These are phyloP conservation scores for Mycena pura DNA, from an alignment of 768 basidiomycete species.

Conservation along the genomic window DNA sequence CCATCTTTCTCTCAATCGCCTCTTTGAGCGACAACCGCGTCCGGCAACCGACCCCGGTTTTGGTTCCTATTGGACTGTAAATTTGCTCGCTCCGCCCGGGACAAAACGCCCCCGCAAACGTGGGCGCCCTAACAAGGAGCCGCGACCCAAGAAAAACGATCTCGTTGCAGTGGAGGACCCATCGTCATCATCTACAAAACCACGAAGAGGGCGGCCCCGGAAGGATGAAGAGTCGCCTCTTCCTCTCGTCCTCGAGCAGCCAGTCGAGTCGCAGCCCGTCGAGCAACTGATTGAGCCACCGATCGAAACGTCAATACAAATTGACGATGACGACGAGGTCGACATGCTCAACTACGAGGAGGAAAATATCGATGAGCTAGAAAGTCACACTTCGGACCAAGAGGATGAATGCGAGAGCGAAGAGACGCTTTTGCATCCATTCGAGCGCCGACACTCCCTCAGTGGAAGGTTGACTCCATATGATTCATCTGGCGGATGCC, in stretches of 20 bases:
- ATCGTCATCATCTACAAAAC: slow-evolving; percentile 1
- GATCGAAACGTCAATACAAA: slow-evolving; percentile 26
- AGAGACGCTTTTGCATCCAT: slow-evolving; percentile 61
- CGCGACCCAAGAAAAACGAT: slow-evolving; percentile 20
- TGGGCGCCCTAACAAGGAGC: slow-evolving; percentile 64
- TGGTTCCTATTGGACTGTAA: slow-evolving; percentile 92
- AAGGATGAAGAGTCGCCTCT: slow-evolving; percentile 23
- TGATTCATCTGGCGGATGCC: slow-evolving; percentile 22
- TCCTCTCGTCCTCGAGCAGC: background rate
- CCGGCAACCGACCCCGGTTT: slow-evolving; percentile 87
- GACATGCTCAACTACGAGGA: slow-evolving; percentile 34
- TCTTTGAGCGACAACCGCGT: slow-evolving; percentile 83
- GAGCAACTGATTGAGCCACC: background rate
- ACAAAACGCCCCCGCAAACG: slow-evolving; percentile 87
- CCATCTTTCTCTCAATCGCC: slow-evolving; percentile 80
- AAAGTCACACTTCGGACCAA: slow-evolving; percentile 42
- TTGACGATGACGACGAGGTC: slow-evolving; percentile 50
- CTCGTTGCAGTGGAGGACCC: background rate
- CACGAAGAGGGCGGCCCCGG: slow-evolving; percentile 27
- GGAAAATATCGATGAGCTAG: slow-evolving; percentile 39
- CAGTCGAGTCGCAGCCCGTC: background rate
- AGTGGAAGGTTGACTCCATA: slow-evolving; percentile 42
- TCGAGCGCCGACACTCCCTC: slow-evolving; percentile 49
- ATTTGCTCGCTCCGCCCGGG: slow-evolving; percentile 82
- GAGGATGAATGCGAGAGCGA: slow-evolving; percentile 72